Percentiles rank a stretch among this genome's conserved stretches.
These are phyloP conservation scores for Ceratocystis colombiana DNA, from an alignment of 2,329 filamentous ascomycete genomes.

Conservation along the genomic window DNA sequence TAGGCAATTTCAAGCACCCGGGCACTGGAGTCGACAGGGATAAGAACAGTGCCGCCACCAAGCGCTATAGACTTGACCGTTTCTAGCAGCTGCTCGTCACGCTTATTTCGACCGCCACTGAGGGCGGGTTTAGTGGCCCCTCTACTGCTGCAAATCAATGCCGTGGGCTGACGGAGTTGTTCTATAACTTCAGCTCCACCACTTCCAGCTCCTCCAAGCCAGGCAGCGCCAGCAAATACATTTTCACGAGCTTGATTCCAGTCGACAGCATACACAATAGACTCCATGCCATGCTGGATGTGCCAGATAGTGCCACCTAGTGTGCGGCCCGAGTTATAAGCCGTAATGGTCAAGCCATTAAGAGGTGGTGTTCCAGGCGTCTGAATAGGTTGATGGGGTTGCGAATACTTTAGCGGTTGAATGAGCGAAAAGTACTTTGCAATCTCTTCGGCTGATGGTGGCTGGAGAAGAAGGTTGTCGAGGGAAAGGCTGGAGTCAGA, in stretches of 20 bases:
- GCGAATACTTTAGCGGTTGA: slow-evolving; percentile 89
- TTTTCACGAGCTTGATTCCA: slow-evolving; percentile 98
- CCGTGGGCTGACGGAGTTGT: slow-evolving; percentile 83
- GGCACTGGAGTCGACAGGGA: slow-evolving; percentile 93
- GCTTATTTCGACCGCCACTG: slow-evolving; percentile 61
- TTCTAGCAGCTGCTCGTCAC: slow-evolving; percentile 76
- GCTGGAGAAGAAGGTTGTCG: slow-evolving; percentile 50
- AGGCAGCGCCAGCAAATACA: slow-evolving; percentile 84
- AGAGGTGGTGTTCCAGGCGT: slow-evolving; percentile 82
- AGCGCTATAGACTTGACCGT: slow-evolving; percentile 69
- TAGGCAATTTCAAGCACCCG: slow-evolving; percentile 86
- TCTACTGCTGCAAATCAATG: slow-evolving; percentile 81
- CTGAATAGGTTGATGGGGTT: slow-evolving; percentile 80
- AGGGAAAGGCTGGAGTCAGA: slow-evolving; percentile 41
- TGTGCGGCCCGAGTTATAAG: slow-evolving; percentile 92
- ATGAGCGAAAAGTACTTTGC: slow-evolving; percentile 84
- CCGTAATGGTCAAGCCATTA: slow-evolving; percentile 86
- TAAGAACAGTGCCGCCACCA: slow-evolving; percentile 79
- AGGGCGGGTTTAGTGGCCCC: slow-evolving; percentile 63
- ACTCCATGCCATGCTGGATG: slow-evolving; percentile 91
- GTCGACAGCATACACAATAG: slow-evolving; percentile 92
- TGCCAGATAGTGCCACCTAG: slow-evolving; percentile 98
- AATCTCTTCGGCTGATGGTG: slow-evolving; percentile 80
- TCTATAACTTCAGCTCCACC: slow-evolving; percentile 87
- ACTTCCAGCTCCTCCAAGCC: slow-evolving; percentile 71